phyloP scores from a whole-genome alignment of 2,329 filamentous ascomycete species.

The Colletotrichum eleusines region DNA sequence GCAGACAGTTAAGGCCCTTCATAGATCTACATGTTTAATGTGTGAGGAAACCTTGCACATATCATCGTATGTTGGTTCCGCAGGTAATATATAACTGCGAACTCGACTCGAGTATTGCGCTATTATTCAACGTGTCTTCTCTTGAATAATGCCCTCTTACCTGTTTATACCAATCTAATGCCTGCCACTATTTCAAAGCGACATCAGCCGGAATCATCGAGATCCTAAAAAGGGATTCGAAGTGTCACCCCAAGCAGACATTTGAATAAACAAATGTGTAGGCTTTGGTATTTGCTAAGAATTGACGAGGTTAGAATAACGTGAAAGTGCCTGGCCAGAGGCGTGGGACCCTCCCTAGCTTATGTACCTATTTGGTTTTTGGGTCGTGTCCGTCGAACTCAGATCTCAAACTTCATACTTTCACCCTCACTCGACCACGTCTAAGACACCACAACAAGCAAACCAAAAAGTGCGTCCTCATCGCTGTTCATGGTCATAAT shows the following conservation, averaged over 20 bases:
- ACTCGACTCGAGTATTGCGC: background rate
- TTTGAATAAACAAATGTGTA: background rate
- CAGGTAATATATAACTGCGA: no score
- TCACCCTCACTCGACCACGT: background rate
- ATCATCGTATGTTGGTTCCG: no score
- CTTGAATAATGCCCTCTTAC: background rate
- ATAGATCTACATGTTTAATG: background rate
- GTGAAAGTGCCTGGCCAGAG: background rate
- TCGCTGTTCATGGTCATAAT: background rate
- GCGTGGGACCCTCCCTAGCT: conserved; percentile 7
- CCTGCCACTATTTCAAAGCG: background rate
- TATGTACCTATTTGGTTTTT: background rate
- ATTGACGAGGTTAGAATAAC: background rate
- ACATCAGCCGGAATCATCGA: background rate
- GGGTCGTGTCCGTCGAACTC: no score
- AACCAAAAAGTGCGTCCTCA: background rate
- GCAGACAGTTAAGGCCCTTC: background rate
- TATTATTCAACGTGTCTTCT: background rate
- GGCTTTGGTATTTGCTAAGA: background rate
- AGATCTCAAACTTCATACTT: conserved; percentile 6
- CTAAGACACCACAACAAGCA: background rate
- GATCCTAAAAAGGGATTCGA: background rate
- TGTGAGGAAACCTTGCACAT: background rate
- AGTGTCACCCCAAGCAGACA: no score
- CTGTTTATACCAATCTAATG: background rate